phyloP scores from a whole-genome alignment of 1,284 basidiomycete genomes.

The Leccinum insolens region DNA sequence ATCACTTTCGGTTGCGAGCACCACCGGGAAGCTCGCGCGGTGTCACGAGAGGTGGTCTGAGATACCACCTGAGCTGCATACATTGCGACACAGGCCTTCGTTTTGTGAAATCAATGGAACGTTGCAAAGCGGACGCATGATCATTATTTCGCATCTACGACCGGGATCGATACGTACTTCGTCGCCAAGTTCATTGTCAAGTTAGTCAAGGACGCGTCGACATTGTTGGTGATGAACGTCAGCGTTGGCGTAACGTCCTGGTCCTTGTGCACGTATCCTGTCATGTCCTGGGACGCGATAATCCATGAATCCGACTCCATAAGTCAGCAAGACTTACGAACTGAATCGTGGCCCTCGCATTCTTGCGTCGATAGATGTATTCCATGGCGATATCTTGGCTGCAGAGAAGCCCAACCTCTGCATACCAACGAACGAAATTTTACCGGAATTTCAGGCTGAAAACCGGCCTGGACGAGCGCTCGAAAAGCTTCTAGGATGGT shows the following conservation, averaged over 20 bases:
- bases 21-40: constrained; percentile 14
- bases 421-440: constrained; percentile 97
- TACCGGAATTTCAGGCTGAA: constrained; percentile 72
- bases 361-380: constrained; percentile 66
- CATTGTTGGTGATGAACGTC: constrained; percentile 70
- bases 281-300: constrained; percentile 79
- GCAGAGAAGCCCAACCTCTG: constrained; percentile 82
- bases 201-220: constrained; percentile 15
- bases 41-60: constrained; percentile 29
- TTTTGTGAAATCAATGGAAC: neutral
- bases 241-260: constrained; percentile 79
- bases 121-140: neutral
- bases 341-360: constrained; percentile 87
- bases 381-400: constrained; percentile 85
- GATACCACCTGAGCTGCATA: constrained; percentile 12
- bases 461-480: constrained; percentile 74
- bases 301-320: neutral
- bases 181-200: constrained; percentile 15
- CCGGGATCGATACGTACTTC: constrained; percentile 9
- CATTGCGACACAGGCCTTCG: neutral
- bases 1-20: constrained; percentile 50
- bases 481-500: constrained; percentile 89
- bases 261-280: constrained; percentile 85
- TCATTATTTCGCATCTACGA: constrained; percentile 9
- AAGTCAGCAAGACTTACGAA: constrained; percentile 37